Evolutionary conservation across 2,329 filamentous ascomycete species (phyloP).

Genomic region (Nigrograna mackinnonii): DNA sequence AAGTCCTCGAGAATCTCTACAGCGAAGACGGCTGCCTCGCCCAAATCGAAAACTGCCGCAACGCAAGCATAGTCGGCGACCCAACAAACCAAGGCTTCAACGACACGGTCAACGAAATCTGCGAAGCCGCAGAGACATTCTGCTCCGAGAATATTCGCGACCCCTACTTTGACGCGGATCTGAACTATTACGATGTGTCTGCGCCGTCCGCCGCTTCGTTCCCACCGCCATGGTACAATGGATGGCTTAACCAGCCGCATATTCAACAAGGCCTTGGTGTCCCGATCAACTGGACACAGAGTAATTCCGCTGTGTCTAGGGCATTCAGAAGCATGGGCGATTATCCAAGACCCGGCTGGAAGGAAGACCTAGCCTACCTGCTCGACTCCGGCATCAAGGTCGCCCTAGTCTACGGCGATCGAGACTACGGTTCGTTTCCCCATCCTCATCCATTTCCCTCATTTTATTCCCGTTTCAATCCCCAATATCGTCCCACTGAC

Average conservation of each 20-base stretch:
- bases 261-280: constrained; percentile 63
- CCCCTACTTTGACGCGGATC: constrained; percentile 47
- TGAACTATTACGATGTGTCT: constrained; percentile 63
- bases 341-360: constrained; percentile 51
- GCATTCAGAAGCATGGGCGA: constrained; percentile 55
- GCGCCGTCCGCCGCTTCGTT: constrained; percentile 50
- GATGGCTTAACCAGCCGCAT: constrained; percentile 60
- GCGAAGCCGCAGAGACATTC: constrained; percentile 48
- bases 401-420: constrained; percentile 33
- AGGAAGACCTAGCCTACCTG: constrained; percentile 55
- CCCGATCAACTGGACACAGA: constrained; percentile 60
- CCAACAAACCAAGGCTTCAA: constrained; percentile 50
- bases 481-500: no score
- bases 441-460: not conserved
- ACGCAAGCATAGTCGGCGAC: constrained; percentile 51
- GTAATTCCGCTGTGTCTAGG: constrained; percentile 42
- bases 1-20: constrained; percentile 49
- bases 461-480: no score
- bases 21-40: constrained; percentile 57
- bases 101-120: constrained; percentile 42
- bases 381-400: constrained; percentile 51
- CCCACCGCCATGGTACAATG: constrained; percentile 50
- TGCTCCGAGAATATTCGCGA: constrained; percentile 51
- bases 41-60: constrained; percentile 55
- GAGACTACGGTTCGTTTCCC: constrained; percentile 36